Evolutionary conservation across 73 alveolate species (phyloP).

Genomic region (Loxodes magnus): DNA sequence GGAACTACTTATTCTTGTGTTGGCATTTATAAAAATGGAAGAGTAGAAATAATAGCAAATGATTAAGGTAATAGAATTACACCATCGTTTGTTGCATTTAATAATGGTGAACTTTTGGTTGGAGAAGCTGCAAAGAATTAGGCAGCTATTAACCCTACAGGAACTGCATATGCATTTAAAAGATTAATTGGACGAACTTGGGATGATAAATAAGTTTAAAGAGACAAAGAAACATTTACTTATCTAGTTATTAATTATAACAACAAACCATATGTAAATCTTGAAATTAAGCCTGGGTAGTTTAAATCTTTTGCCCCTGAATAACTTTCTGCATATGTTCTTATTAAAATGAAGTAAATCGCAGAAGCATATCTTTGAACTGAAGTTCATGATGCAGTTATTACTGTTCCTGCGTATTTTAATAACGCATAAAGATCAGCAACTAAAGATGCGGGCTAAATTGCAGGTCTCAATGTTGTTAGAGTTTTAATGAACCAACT

Average conservation of each 20-base stretch:
- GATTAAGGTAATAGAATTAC: constrained; percentile 77
- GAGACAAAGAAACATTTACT: constrained; percentile 79
- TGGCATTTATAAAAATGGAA: constrained; percentile 74
- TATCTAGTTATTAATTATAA: constrained; percentile 77
- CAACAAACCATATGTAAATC: constrained; percentile 87
- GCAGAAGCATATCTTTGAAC: constrained; percentile 67
- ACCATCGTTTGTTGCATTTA: constrained; percentile 89
- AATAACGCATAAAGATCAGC: constrained; percentile 92
- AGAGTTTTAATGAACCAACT: constrained; percentile 97
- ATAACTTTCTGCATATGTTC: constrained; percentile 83
- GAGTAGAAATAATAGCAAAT: constrained; percentile 86
- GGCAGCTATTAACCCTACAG: constrained; percentile 68
- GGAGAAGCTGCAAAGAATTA: constrained; percentile 92
- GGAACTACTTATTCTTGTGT: constrained; percentile 96
- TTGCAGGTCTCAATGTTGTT: constrained; percentile 92
- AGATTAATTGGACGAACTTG: constrained; percentile 55
- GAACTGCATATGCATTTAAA: constrained; percentile 72
- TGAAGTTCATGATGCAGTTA: constrained; percentile 91
- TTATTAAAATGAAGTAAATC: constrained; percentile 63
- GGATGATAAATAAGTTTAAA: constrained; percentile 31
- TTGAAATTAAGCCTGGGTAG: constrained; percentile 37
- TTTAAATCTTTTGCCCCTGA: constrained; percentile 71
- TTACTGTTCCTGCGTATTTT: constrained; percentile 96
- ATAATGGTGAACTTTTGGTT: constrained; percentile 71
- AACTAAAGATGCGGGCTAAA: constrained; percentile 97